These are phyloP conservation scores for Mortierella sp. DNA, from an alignment of 371 early-diverging fungal species.

Conservation along the genomic window DNA sequence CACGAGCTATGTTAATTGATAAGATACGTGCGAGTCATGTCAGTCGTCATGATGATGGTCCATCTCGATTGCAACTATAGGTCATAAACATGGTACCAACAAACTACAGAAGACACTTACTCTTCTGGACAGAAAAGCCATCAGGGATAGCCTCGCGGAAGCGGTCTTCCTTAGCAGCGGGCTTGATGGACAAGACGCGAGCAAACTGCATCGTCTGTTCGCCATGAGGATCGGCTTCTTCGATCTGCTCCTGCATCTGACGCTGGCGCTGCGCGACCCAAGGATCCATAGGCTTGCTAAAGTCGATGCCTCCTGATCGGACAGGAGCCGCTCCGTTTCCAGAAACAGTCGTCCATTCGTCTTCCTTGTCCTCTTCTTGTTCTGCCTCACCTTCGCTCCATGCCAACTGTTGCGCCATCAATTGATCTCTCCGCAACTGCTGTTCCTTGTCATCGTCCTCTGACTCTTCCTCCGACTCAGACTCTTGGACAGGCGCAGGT, in stretches of 20 bases:
- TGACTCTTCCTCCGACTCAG: constrained; percentile 1
- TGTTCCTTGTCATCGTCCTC: constrained; percentile 2
- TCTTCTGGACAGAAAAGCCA: constrained; percentile 47
- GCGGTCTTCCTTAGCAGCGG: constrained; percentile 42
- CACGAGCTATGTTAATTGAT: constrained; percentile 24
- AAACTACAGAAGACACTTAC: constrained; percentile 18
- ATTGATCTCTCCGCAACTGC: background rate
- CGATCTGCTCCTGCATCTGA: constrained; percentile 31
- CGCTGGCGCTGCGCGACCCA: constrained; percentile 57
- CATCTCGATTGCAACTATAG: background rate
- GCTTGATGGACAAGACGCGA: constrained; percentile 54
- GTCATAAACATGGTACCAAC: background rate
- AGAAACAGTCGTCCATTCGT: constrained; percentile 45
- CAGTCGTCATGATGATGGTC: background rate
- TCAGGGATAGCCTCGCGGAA: constrained; percentile 51
- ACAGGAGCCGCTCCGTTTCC: constrained; percentile 15
- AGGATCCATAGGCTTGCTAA: constrained; percentile 57
- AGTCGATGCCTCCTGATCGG: constrained; percentile 52
- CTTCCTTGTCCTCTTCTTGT: constrained; percentile 21
- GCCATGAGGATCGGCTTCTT: constrained; percentile 50
- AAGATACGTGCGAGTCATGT: background rate
- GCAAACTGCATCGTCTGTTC: constrained; percentile 43
- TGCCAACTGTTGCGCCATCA: constrained; percentile 4
- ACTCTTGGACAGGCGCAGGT: constrained; percentile 9
- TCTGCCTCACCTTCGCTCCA: constrained; percentile 9